Base-by-base conservation (phyloP, 306 rosid species). In the Prosopis cineraria region DNA sequence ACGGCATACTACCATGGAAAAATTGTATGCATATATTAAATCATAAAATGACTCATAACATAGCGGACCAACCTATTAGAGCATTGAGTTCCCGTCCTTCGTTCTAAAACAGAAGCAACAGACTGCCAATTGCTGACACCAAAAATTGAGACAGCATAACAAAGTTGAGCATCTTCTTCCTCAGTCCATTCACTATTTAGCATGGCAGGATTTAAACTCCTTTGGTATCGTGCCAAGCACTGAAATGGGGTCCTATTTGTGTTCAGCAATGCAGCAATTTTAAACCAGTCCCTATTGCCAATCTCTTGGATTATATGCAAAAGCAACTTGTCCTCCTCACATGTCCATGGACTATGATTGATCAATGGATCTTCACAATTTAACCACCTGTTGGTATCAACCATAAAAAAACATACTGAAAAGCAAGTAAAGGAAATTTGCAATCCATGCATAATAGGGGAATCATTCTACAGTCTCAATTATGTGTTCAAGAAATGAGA, bases 191-290 rank as follows among this genome's bases (percentile, higher is more conserved):
- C 98, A 39, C 93, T 82, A 89, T 91, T 86, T 74, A 95, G 47
- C 80, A 95, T 85, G 16, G 97, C 88, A 85, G 93, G 88, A 81
- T 95, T 95, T 72, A 95, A 85, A 81, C 98, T 91, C 93, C 97
- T 91, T 62, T 95, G 98, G 55, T 87, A 95, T 58, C 97, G 92
- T 48, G 97, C 80, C 89, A 95, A 85, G 74, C 98, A 95, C 85
- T 92, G 97, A 86, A 91, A 95, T 6, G 98, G 96, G 70, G 95
- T 88, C 89, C 98, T 95, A 80, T 84, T 84, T 79, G 98, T 92
- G 70, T 88, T 91, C 80, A 89, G 43, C 5, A 88, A 82, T 77
- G 50, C 83, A 50, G 98, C 87, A 70, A 95, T 85, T 73, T 89
- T 81, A n/a, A 85, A 80, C 98, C 98, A 95, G 82, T 95, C 85